A percentile compares a stretch with the other conserved stretches of the same genome.
These are phyloP conservation scores for Colletotrichum sublineola DNA, from an alignment of 2,329 filamentous ascomycete genomes.

Conservation along the genomic window DNA sequence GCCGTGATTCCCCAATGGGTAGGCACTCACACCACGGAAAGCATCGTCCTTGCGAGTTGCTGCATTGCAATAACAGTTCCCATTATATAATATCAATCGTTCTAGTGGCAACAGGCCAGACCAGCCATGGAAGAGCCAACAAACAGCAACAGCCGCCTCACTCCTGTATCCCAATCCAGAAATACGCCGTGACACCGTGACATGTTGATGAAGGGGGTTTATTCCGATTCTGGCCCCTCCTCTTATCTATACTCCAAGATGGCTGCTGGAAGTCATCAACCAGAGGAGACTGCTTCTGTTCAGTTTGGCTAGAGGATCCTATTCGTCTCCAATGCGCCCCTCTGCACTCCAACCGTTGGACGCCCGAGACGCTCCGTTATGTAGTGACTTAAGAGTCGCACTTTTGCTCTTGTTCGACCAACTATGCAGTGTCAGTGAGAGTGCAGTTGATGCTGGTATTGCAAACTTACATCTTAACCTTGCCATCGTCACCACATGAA, in stretches of 20 bases:
- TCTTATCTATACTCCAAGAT: conserved; percentile 11
- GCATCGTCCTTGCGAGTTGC: not conserved
- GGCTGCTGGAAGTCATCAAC: not conserved
- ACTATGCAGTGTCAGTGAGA: conserved; percentile 33
- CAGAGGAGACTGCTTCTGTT: not conserved
- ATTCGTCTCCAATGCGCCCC: conserved; percentile 23
- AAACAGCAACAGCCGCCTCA: not conserved
- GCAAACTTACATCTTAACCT: conserved; percentile 82
- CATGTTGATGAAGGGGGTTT: conserved; percentile 30
- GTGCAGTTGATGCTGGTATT: not conserved
- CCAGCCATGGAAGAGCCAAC: not conserved
- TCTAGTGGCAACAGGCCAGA: conserved; percentile 7
- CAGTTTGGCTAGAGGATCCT: not conserved
- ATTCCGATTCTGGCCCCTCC: conserved; percentile 22
- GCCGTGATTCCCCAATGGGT: not conserved
- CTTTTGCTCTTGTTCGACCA: conserved; percentile 47
- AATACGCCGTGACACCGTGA: conserved; percentile 29
- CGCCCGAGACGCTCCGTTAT: conserved; percentile 28
- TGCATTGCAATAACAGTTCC: not conserved
- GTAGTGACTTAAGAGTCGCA: conserved; percentile 44
- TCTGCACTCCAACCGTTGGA: conserved; percentile 36
- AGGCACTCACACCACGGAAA: not conserved
- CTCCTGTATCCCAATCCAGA: conserved; percentile 5
- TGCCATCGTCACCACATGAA: conserved; percentile 88
- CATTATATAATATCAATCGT: conserved; percentile 4